phyloP scores from a whole-genome alignment of 257 asterid species.

The Jaltomata sinuosa region DNA sequence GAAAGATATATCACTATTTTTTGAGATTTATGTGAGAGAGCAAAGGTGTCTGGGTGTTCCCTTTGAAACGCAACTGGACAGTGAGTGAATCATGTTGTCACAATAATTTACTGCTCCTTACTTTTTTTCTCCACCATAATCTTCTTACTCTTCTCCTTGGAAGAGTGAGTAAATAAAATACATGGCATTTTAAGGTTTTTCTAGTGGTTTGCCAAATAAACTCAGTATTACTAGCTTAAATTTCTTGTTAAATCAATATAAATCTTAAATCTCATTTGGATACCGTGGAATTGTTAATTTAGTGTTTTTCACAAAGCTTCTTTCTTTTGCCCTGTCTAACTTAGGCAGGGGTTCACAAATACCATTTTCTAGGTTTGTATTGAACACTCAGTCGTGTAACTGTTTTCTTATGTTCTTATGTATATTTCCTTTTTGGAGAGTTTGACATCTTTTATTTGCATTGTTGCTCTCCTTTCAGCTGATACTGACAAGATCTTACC shows the following conservation, averaged over 20 bases:
- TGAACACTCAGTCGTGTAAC: not conserved
- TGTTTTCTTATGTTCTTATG: not conserved
- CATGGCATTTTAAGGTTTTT: not conserved
- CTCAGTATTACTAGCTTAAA: not conserved
- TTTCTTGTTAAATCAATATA: not conserved
- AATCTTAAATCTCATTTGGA: not conserved
- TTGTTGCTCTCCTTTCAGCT: conserved; percentile 10
- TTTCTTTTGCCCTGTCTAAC: not conserved
- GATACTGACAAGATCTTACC: conserved; percentile 8
- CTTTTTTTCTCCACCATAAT: not conserved
- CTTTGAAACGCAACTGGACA: not conserved
- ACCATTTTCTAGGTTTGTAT: not conserved
- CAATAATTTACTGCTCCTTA: not conserved
- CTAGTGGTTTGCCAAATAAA: not conserved
- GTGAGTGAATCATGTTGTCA: not conserved
- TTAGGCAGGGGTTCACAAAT: not conserved
- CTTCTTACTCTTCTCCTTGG: not conserved
- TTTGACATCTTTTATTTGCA: conserved; percentile 9
- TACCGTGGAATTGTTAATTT: not conserved
- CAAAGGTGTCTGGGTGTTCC: not conserved
- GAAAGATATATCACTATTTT: not conserved
- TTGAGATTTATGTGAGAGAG: not conserved
- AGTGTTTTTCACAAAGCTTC: not conserved
- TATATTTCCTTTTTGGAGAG: not conserved
- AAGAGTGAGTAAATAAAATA: not conserved